Evolutionary conservation across 257 asterid genomes (phyloP), one percentile per base, ranked within the genome.

Genomic region (Linderniella brevidens): DNA sequence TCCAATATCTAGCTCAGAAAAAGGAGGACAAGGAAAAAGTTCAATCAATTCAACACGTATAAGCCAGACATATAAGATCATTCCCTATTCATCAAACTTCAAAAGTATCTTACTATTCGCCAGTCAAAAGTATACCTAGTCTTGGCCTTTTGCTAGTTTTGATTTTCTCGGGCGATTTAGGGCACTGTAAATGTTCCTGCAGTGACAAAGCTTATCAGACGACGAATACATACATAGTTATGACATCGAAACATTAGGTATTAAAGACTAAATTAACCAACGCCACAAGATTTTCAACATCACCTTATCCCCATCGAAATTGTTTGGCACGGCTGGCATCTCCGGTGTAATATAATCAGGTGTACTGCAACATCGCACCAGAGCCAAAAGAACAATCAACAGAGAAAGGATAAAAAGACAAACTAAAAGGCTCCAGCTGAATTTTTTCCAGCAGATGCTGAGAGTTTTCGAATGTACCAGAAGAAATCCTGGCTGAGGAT

Each of bases 401-500:
- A 1, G 13, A 49, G 13, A 48, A 25, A 49, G 14, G 0, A 8
- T n/a, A 1, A 13, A 32, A 12, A 20, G 29, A 32, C n/a, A n/a
- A n/a, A n/a, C n/a, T n/a, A n/a, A n/a, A n/a, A n/a, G n/a, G n/a
- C n/a, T 4, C 13, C 13, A 4, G 54, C 35, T 10, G 13, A 29
- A 49, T 12, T 13, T 13, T 13, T 8, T 13, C 11, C 19, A 43
- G 48, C n/a, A 8, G 3, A 43, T 12, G 46, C n/a, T 43, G 3
- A 4, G 4, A 12, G 19, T 18, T 29, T 25, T 6, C 32, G 32
- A 25, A n/a, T 38, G 51, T 44, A 84, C 97, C 95, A 88, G 70
- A 88, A 88, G 75, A 88, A 83, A 54, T 88, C 98, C 63, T 88
- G 98, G 60, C 98, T 88, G 56, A 84, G 98, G 64, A 88, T 84